Percentiles rank a stretch among this genome's conserved stretches.
Conservation (phyloP, 108 stramenopile genomes). For the Skeletonema menzelii region DNA sequence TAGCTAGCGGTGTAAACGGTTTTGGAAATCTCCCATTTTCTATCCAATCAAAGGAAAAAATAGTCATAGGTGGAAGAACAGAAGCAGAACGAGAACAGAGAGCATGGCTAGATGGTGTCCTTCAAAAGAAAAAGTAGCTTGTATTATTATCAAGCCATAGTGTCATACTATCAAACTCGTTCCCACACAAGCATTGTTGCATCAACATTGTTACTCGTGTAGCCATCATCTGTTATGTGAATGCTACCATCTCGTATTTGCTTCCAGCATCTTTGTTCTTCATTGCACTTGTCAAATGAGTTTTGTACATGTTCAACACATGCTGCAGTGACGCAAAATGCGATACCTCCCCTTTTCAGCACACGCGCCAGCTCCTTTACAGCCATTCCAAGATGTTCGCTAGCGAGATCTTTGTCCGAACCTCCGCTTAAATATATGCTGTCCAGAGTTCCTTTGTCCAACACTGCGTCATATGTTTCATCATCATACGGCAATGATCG, state of each 20-base stretch:
- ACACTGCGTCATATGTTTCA: slow-evolving; percentile 31
- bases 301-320: slow-evolving; percentile 46
- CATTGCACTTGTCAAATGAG: slow-evolving; percentile 25
- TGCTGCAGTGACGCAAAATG: slow-evolving; percentile 59
- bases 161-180: background rate
- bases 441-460: slow-evolving; percentile 43
- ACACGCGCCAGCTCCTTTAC: slow-evolving; percentile 57
- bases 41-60: slow-evolving; percentile 45
- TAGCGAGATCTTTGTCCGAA: slow-evolving; percentile 37
- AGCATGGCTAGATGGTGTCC: slow-evolving; percentile 16
- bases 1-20: slow-evolving; percentile 61
- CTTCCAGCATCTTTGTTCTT: slow-evolving; percentile 20
- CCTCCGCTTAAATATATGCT: slow-evolving; percentile 47
- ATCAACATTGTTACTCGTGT: slow-evolving; percentile 68
- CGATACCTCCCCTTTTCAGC: slow-evolving; percentile 52
- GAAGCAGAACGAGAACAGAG: slow-evolving; percentile 8
- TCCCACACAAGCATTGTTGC: slow-evolving; percentile 61
- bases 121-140: background rate
- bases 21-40: slow-evolving; percentile 83
- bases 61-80: slow-evolving; percentile 28
- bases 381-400: slow-evolving; percentile 49
- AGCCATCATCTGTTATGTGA: slow-evolving; percentile 64
- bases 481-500: slow-evolving; percentile 30
- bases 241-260: slow-evolving; percentile 45
- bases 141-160: background rate